Base-by-base conservation (phyloP, 2,329 filamentous ascomycete genomes). In the Fusarium floridanum region DNA sequence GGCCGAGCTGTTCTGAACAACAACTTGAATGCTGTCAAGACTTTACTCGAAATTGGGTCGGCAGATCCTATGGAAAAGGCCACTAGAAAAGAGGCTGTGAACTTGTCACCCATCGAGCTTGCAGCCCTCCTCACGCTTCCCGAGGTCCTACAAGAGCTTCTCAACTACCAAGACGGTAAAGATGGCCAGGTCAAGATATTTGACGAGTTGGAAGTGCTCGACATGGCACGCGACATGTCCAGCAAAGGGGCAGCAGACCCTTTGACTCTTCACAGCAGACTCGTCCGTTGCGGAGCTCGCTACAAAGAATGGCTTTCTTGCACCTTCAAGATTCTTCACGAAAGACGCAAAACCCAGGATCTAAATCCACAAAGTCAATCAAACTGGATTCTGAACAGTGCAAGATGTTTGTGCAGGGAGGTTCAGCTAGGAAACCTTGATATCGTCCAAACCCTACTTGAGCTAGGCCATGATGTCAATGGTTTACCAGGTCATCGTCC, bases 251-350 rank as follows among this genome's bases (percentile, higher is more conserved):
- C 20, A 4, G 20, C 50, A 48, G 50, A 64, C 7, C 61, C 61
- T 2, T 64, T 64, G 10, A 64, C 48, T 22, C 61, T 57, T n/a
- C 61, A 64, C n/a, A 64, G 61, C 29, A 64, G 61, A 14, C 61
- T 64, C 4, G 48, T 64, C 16, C 61, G 61, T 6, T 64, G 61
- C 5, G 61, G 61, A 27, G 36, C 22, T 5, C 27, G 22, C 3
- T 41, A 64, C 36, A 56, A 64, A 6, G 34, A 57, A 17, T 57
- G 61, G 48, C 27, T 64, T 57, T 64, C 61, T n/a, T 36, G 11
- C 6, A 64, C 61, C n/a, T 27, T 64, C 8, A 20, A 20, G 5
- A 43, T 64, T 56, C 61, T 64, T 16, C 36, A 56, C 6, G 9
- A 64, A 16, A 50, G 50, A 20, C 36, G 50, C 14, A 36, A 24